Conservation (phyloP, 345 rosid species). For the Acer campestre region DNA sequence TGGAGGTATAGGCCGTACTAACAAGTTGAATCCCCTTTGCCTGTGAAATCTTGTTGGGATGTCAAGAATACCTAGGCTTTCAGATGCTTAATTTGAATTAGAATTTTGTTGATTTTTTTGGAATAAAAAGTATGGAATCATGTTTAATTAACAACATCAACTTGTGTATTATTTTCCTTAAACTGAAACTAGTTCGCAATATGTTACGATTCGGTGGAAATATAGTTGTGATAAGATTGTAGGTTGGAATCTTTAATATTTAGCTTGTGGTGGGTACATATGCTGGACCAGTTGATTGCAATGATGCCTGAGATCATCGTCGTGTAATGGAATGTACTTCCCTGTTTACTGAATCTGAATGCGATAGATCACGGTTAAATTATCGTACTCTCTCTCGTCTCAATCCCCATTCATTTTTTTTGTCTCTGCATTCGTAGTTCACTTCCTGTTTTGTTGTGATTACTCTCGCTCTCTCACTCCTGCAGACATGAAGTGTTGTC, state of each 20-base stretch:
- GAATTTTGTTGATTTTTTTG: neutral
- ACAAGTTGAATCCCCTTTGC: neutral
- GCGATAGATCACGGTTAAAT: neutral
- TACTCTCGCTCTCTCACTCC: neutral
- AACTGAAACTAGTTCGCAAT: neutral
- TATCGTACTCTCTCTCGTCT: too few species aligned
- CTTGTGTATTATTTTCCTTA: neutral
- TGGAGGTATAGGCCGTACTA: slow-evolving; percentile 94
- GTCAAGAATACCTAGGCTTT: neutral
- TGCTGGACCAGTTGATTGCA: neutral
- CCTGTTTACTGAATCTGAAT: neutral
- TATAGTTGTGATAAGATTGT: neutral
- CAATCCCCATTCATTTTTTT: too few species aligned
- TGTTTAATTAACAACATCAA: neutral
- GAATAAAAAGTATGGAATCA: neutral
- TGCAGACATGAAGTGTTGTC: neutral
- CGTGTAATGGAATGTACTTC: neutral
- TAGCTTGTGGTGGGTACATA: neutral
- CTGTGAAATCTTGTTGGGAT: neutral
- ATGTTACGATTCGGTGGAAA: neutral
- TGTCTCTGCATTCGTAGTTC: neutral
- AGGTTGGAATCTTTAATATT: slow-evolving; percentile 2
- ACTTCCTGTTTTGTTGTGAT: neutral
- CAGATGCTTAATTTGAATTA: neutral
- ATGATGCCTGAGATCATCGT: neutral